These are phyloP conservation scores for Plasmodium knowlesi DNA, from an alignment of 169 alveolate species.

Conservation along the genomic window DNA sequence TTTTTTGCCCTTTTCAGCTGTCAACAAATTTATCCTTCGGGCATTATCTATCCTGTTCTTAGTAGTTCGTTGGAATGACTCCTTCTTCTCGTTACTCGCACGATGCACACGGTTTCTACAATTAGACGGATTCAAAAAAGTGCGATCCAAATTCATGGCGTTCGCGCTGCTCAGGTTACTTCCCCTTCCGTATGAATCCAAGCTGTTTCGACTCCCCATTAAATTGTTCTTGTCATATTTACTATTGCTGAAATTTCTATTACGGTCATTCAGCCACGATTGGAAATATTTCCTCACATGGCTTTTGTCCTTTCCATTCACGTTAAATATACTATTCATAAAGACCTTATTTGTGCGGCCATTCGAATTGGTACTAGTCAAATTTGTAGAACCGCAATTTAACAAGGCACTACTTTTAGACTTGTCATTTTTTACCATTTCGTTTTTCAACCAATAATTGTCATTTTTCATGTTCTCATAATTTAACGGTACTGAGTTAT, in stretches of 20 bases:
- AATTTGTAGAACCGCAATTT: conserved; percentile 15
- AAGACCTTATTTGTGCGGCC: conserved; percentile 1
- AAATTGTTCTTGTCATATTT: not conserved
- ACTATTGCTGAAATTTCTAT: not conserved
- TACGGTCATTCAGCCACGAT: not conserved
- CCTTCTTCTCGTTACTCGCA: not conserved
- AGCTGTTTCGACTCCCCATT: not conserved
- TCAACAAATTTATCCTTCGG: conserved; percentile 6
- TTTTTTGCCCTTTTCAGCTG: not conserved
- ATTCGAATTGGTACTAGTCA: conserved; percentile 1
- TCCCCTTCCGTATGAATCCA: not conserved
- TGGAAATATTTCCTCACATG: not conserved
- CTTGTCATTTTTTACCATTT: not conserved
- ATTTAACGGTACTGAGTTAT: not conserved
- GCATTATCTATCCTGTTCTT: conserved; percentile 6
- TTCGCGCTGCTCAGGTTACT: not conserved
- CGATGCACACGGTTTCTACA: not conserved
- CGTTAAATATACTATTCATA: not conserved
- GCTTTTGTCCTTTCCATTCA: not conserved
- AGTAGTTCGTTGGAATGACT: not conserved
- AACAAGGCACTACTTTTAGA: not conserved
- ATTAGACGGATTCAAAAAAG: not conserved
- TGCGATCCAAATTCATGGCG: not conserved
- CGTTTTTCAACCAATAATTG: conserved; percentile 7
- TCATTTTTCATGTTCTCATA: conserved; percentile 25